These are phyloP conservation scores for Vigna reflexopilosa DNA, from an alignment of 306 rosid species.

Conservation along the genomic window DNA sequence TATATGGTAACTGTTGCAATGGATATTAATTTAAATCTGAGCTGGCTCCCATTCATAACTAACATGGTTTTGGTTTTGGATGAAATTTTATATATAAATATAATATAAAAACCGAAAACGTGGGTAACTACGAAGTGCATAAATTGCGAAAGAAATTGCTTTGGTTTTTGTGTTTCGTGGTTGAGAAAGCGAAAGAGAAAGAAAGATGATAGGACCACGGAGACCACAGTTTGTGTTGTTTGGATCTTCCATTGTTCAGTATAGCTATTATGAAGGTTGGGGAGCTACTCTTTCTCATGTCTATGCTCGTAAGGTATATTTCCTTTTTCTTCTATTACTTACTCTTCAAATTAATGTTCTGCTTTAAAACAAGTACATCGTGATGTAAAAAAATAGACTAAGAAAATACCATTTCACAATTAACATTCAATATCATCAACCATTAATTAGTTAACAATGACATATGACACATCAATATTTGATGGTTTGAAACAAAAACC, in stretches of 20 bases:
- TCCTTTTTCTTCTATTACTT: too few relatives aligned
- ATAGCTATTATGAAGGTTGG: constrained; percentile 66
- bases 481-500: too few relatives aligned
- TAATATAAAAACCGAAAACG: background rate
- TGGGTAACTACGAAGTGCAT: background rate
- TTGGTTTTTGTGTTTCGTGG: background rate
- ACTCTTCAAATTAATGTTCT: too few relatives aligned
- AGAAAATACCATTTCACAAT: too few relatives aligned
- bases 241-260: constrained; percentile 80
- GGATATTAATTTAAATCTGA: background rate
- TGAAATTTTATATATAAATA: background rate
- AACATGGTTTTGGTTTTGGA: background rate
- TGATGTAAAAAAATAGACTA: too few relatives aligned
- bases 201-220: constrained; percentile 58
- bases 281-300: constrained; percentile 69
- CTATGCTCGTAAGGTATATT: constrained; percentile 69
- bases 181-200: too few relatives aligned
- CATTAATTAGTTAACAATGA: too few relatives aligned
- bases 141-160: background rate
- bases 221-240: constrained; percentile 83
- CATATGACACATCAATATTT: too few relatives aligned
- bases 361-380: too few relatives aligned
- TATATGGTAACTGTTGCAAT: background rate
- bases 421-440: too few relatives aligned
- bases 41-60: background rate